A percentile compares a stretch with the other conserved stretches of the same genome.
phyloP scores from a whole-genome alignment of 257 asterid genomes.

The Fraxinus pennsylvanica region DNA sequence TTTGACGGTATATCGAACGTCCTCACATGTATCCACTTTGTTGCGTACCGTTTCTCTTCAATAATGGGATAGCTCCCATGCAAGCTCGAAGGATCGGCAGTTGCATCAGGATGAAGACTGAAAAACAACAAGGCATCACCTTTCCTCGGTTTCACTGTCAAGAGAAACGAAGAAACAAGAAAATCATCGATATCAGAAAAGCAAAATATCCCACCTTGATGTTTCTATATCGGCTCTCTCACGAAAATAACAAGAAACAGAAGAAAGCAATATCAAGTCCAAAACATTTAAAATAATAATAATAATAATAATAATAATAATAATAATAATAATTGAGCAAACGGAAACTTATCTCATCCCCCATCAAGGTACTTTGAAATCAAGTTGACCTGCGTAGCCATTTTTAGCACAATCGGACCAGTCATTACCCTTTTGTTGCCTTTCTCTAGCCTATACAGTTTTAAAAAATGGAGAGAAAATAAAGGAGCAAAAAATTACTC shows the following conservation, averaged over 20 bases:
- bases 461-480: too few species aligned
- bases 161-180: background rate
- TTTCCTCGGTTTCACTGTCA: constrained; percentile 75
- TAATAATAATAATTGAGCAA: too few species aligned
- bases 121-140: constrained; percentile 83
- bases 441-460: constrained; percentile 23
- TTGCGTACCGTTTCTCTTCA: constrained; percentile 70
- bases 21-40: constrained; percentile 48
- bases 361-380: too few species aligned
- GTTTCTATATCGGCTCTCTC: background rate
- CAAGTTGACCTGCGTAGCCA: too few species aligned
- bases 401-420: constrained; percentile 76
- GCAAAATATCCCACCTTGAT: background rate
- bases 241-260: background rate
- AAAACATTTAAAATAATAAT: too few species aligned
- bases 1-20: constrained; percentile 42
- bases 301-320: too few species aligned
- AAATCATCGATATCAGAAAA: background rate
- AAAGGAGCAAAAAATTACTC: background rate
- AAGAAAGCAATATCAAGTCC: background rate
- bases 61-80: constrained; percentile 51
- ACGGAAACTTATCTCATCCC: too few species aligned
- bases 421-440: constrained; percentile 42
- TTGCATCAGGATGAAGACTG: constrained; percentile 82
- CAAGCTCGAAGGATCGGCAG: constrained; percentile 67